phyloP scores from a whole-genome alignment of 2,329 filamentous ascomycete genomes.

The Orbilia blumenaviensis region DNA sequence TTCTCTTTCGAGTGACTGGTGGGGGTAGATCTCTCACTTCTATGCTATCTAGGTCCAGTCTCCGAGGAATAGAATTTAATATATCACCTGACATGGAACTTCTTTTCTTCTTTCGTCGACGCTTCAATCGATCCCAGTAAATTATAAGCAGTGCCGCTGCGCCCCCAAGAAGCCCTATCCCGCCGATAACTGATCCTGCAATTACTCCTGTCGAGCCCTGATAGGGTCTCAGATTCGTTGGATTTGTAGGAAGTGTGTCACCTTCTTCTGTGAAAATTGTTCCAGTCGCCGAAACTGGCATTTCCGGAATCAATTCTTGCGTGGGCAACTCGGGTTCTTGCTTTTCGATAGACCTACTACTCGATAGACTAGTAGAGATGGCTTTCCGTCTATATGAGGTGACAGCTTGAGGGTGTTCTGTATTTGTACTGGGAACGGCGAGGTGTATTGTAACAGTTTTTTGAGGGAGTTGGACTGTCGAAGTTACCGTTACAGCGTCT shows the following conservation, averaged over 20 bases:
- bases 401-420: not conserved
- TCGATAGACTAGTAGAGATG: not conserved
- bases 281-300: not conserved
- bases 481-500: not conserved
- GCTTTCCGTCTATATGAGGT: not conserved
- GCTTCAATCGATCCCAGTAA: constrained; percentile 5
- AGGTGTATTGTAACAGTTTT: constrained; percentile 31
- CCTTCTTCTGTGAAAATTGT: not conserved
- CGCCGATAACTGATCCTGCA: constrained; percentile 21
- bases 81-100: constrained; percentile 10
- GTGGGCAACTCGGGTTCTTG: not conserved
- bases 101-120: not conserved
- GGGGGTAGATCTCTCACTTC: not conserved
- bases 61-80: not conserved
- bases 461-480: not conserved
- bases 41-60: not conserved
- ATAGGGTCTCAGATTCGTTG: constrained; percentile 10
- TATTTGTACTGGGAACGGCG: not conserved
- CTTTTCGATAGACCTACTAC: not conserved
- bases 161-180: constrained; percentile 5
- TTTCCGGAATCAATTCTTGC: not conserved
- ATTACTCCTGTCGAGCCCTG: constrained; percentile 22
- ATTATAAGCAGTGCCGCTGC: not conserved
- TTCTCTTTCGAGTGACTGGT: not conserved
- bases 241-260: not conserved